Base-by-base conservation (phyloP, 2,329 filamentous ascomycete genomes). In the Monilinia polystroma region DNA sequence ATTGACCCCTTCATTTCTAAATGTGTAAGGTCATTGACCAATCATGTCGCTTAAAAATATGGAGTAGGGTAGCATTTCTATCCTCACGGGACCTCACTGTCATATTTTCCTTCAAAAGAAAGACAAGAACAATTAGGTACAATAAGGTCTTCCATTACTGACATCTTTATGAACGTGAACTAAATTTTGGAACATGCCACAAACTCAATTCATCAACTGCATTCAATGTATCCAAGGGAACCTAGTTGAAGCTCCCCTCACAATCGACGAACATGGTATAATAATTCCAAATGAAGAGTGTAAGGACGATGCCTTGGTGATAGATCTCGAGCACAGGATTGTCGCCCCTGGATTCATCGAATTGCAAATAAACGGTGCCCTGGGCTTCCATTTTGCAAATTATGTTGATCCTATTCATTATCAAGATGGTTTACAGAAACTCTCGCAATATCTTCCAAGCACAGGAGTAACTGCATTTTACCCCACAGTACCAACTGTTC, bases 341-440 rank as follows among this genome's bases (percentile, higher is more conserved):
- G 76, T 85, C 64, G 81, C 83, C 6, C 83, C 84, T 12, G 84
- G 83, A 4, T 84, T 83, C 70, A 75, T 85, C 29, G 84, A 86
- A 68, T 73, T 86, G 7, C 84, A 86, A 68, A 84, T 81, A 1
- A 86, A 86, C 71, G 76, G 76, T 3, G 74, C 73, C 45, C 66
- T 74, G 7, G 82, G 82, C 2, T 84, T 85, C 63, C 83, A 85
- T 70, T 85, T 85, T 67, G 83, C 83, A 1, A 79, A 82, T 66
- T 83, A 80, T 68, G 75, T 79, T 6, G 75, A 82, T 56, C 66
- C 69, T 29, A 32, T 35, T 20, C 53, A 67, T 11, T 84, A 84
- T 73, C 72, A 71, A 51, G 72, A 72, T 11, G 80, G 81, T 56
- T 74, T 85, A 38, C 75, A 80, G 26, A 77, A 78, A 43, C 78